These are phyloP conservation scores for Eutrema heterophyllum DNA, from an alignment of 345 rosid species.

Conservation along the genomic window DNA sequence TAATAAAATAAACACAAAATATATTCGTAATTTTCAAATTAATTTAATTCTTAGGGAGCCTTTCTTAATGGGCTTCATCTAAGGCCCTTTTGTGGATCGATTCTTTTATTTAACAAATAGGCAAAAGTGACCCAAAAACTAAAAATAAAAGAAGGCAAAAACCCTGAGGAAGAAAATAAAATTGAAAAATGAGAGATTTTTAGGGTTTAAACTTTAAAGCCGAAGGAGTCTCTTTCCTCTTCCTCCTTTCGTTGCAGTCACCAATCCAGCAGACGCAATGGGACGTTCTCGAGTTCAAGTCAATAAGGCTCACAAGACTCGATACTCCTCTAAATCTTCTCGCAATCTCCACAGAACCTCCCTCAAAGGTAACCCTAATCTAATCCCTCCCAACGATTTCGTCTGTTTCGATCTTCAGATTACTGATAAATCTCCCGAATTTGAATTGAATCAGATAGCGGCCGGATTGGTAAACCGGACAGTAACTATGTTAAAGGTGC, in stretches of 20 bases:
- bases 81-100: too few species aligned
- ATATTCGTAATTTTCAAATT: too few species aligned
- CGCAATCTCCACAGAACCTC: conserved; percentile 73
- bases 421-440: not conserved
- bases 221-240: not conserved
- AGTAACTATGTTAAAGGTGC: conserved; percentile 59
- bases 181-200: not conserved
- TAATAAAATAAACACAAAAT: not conserved
- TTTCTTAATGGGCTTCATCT: too few species aligned
- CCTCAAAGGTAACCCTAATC: conserved; percentile 41
- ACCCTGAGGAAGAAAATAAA: too few species aligned
- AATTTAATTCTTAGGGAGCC: too few species aligned
- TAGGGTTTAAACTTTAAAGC: not conserved
- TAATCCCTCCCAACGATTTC: not conserved
- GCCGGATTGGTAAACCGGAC: conserved; percentile 58
- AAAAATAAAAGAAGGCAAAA: too few species aligned
- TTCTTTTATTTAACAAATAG: too few species aligned
- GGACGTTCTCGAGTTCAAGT: conserved; percentile 75
- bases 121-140: too few species aligned
- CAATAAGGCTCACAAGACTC: conserved; percentile 80
- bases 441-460: conserved; percentile 40
- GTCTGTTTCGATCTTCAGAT: not conserved
- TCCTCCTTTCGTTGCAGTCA: not conserved
- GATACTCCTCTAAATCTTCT: conserved; percentile 73
- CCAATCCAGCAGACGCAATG: conserved; percentile 34